Percentiles rank a stretch among this genome's conserved stretches.
These are phyloP conservation scores for Aegilops umbellulata DNA, from an alignment of 176 grass and related monocot species.

Conservation along the genomic window DNA sequence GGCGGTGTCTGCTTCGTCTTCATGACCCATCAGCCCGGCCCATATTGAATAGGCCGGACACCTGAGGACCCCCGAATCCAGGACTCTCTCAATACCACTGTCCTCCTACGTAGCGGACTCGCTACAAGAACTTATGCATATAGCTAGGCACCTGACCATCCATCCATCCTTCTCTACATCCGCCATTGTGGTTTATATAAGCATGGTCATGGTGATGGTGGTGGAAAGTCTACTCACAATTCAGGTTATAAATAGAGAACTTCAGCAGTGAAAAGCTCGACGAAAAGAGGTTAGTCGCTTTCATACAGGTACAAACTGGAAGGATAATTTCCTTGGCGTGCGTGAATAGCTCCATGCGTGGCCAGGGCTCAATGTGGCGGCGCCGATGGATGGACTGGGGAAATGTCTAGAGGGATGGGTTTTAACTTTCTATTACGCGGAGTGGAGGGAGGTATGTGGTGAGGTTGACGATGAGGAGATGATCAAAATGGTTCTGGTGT, in stretches of 20 bases:
- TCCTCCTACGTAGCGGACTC: too few relatives aligned
- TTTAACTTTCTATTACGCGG: not conserved
- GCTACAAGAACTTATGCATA: too few relatives aligned
- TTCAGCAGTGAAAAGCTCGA: not conserved
- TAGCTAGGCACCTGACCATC: not conserved
- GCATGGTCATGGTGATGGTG: not conserved
- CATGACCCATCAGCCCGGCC: too few relatives aligned
- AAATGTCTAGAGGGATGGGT: not conserved
- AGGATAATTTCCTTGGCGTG: slow-evolving; percentile 37
- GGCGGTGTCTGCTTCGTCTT: too few relatives aligned
- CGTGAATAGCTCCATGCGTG: slow-evolving; percentile 63
- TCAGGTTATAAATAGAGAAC: not conserved
- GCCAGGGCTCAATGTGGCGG: too few relatives aligned
- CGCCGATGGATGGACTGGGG: not conserved
- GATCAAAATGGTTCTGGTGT: too few relatives aligned
- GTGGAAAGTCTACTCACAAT: too few relatives aligned
- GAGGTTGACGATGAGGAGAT: not conserved
- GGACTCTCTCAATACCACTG: too few relatives aligned
- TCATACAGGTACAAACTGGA: not conserved
- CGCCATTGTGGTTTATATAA: not conserved
- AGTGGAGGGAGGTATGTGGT: not conserved
- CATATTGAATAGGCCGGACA: too few relatives aligned
- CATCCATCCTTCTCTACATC: not conserved
- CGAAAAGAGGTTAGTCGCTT: not conserved
- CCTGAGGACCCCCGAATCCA: too few relatives aligned